A percentile compares a stretch with the other conserved stretches of the same genome.
phyloP scores from a whole-genome alignment of 352 stramenopile species.

The Thraustotheca clavata region DNA sequence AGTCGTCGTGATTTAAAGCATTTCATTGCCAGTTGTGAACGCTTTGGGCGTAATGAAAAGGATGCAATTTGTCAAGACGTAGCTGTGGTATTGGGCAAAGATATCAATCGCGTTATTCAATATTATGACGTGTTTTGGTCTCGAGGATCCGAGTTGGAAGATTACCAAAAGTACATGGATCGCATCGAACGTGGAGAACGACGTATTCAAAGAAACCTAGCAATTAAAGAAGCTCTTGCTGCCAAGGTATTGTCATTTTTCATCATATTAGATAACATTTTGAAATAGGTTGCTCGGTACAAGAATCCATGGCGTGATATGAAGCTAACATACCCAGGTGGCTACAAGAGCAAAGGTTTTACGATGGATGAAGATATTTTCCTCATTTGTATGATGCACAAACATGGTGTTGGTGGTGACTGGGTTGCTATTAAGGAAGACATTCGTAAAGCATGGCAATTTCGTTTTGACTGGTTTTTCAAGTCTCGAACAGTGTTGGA shows the following conservation, averaged over 20 bases:
- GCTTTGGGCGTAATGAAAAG: conserved; percentile 89
- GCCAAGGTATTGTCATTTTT: conserved; percentile 69
- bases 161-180: conserved; percentile 89
- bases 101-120: conserved; percentile 81
- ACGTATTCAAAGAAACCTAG: conserved; percentile 91
- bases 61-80: conserved; percentile 88
- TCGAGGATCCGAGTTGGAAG: conserved; percentile 89
- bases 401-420: conserved; percentile 93
- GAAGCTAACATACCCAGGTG: conserved; percentile 79
- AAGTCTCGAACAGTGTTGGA: conserved; percentile 96
- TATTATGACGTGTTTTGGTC: conserved; percentile 97
- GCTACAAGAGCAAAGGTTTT: conserved; percentile 92
- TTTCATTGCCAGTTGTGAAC: conserved; percentile 89
- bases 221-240: conserved; percentile 94
- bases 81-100: conserved; percentile 83
- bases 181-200: conserved; percentile 96
- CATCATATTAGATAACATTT: neutral
- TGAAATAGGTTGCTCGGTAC: conserved; percentile 80
- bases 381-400: conserved; percentile 98
- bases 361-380: conserved; percentile 98
- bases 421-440: conserved; percentile 97
- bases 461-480: conserved; percentile 99
- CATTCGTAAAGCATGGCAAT: conserved; percentile 97
- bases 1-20: conserved; percentile 82
- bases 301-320: conserved; percentile 87